Evolutionary conservation across 352 stramenopile genomes (phyloP).

Genomic region (Globisporangium nodosum): DNA sequence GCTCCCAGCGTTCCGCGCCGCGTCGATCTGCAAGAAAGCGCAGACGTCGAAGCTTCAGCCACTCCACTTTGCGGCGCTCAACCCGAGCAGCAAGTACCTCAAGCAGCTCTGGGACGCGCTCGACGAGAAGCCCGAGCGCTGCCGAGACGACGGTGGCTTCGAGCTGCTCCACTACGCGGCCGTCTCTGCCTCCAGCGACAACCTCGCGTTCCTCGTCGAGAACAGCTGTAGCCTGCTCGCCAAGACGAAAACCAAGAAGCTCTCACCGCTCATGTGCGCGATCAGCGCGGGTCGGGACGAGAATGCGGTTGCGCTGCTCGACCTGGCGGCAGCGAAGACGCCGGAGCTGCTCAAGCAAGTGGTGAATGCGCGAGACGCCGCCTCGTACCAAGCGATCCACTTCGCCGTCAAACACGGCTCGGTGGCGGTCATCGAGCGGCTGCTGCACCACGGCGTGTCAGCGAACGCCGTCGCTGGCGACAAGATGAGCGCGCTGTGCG

Average conservation of each 20-base stretch:
- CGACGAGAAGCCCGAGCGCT: conserved; percentile 20
- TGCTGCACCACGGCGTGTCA: conserved; percentile 45
- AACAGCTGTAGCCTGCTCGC: conserved; percentile 7
- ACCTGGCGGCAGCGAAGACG: conserved; percentile 28
- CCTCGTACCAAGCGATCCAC: conserved; percentile 52
- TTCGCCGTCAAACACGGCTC: conserved; percentile 43
- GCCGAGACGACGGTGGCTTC: conserved; percentile 15
- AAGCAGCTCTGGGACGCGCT: conserved; percentile 51
- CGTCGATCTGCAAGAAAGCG: conserved; percentile 66
- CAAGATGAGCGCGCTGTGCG: conserved; percentile 54
- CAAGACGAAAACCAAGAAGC: conserved; percentile 6
- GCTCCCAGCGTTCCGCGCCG: conserved; percentile 43
- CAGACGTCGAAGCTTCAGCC: conserved; percentile 52
- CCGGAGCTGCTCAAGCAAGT: conserved; percentile 26
- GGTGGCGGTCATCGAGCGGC: conserved; percentile 31
- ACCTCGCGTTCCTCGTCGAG: conserved; percentile 1
- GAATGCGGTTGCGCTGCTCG: conserved; percentile 53
- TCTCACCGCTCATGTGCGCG: conserved; percentile 49
- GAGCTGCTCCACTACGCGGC: conserved; percentile 31
- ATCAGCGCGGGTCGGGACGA: conserved; percentile 36
- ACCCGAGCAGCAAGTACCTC: conserved; percentile 62
- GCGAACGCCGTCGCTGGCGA: conserved; percentile 40
- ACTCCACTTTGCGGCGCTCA: conserved; percentile 69
- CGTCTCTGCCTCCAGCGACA: conserved; percentile 1
- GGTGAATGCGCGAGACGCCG: conserved; percentile 35